Conservation (phyloP, 306 rosid genomes). For the Luffa acutangula region DNA sequence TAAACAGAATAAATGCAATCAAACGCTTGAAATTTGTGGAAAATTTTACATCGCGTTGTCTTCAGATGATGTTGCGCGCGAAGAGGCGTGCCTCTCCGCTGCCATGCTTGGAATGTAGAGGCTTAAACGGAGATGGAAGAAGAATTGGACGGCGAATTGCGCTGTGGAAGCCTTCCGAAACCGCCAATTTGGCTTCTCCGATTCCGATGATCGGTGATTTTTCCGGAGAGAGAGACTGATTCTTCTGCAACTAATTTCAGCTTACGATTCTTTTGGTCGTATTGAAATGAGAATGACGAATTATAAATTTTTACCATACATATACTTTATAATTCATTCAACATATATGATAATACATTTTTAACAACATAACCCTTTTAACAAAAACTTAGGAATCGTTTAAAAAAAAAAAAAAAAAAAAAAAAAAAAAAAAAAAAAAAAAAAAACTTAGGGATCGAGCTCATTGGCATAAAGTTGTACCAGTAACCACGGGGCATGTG, state of each 20-base stretch:
- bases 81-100: conserved; percentile 43
- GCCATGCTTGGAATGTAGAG: conserved; percentile 20
- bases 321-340: too few species aligned
- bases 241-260: neutral
- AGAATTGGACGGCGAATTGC: neutral
- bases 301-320: too few species aligned
- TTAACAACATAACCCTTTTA: too few species aligned
- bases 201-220: neutral
- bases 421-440: too few species aligned
- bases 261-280: neutral
- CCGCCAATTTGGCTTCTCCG: neutral
- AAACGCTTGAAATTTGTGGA: neutral
- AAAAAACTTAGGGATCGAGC: too few species aligned
- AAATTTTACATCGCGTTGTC: conserved; percentile 41
- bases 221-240: neutral
- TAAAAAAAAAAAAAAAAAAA: too few species aligned
- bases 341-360: too few species aligned
- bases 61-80: conserved; percentile 34
- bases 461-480: too few species aligned
- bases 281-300: neutral
- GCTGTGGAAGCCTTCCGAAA: neutral
- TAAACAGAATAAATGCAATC: neutral
- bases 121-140: neutral
- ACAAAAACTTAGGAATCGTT: too few species aligned
- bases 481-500: too few species aligned